Evolutionary conservation across 1,284 basidiomycete genomes (phyloP).

Genomic region (Entoloma clypeatum): DNA sequence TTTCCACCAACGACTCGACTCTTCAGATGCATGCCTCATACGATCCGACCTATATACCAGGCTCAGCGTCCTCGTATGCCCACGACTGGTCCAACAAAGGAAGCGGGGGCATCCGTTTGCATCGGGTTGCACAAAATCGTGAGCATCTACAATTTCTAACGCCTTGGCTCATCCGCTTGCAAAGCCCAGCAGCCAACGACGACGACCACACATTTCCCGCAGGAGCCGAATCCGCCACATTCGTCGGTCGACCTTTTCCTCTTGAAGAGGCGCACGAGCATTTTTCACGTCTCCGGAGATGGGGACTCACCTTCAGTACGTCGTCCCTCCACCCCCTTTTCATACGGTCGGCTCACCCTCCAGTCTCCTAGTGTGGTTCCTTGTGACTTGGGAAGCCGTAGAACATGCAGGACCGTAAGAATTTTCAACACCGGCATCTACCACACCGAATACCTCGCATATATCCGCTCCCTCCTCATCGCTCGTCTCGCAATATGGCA

Average conservation of each 20-base stretch:
- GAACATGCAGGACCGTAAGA: conserved; percentile 86
- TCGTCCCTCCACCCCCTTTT: conserved; percentile 10
- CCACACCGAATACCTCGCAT: conserved; percentile 80
- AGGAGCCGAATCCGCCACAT: conserved; percentile 62
- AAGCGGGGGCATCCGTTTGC: conserved; percentile 64
- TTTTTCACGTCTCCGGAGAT: conserved; percentile 72
- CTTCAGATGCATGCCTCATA: conserved; percentile 41
- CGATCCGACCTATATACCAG: conserved; percentile 39
- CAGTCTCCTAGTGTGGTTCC: conserved; percentile 60
- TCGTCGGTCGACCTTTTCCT: conserved; percentile 82
- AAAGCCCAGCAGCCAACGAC: conserved; percentile 49
- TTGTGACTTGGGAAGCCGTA: conserved; percentile 95
- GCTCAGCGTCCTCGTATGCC: conserved; percentile 50
- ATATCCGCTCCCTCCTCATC: conserved; percentile 72
- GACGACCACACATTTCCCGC: conserved; percentile 61
- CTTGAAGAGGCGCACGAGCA: conserved; percentile 81
- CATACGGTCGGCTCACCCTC: neutral
- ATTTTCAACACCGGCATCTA: conserved; percentile 62
- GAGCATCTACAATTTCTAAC: conserved; percentile 27
- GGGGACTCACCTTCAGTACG: conserved; percentile 85
- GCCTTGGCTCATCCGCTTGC: neutral
- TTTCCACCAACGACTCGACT: neutral
- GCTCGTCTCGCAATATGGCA: conserved; percentile 76
- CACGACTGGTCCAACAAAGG: conserved; percentile 67
- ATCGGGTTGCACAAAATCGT: conserved; percentile 82